Evolutionary conservation across 768 basidiomycete genomes (phyloP).

Genomic region (Myochromella boudieri): DNA sequence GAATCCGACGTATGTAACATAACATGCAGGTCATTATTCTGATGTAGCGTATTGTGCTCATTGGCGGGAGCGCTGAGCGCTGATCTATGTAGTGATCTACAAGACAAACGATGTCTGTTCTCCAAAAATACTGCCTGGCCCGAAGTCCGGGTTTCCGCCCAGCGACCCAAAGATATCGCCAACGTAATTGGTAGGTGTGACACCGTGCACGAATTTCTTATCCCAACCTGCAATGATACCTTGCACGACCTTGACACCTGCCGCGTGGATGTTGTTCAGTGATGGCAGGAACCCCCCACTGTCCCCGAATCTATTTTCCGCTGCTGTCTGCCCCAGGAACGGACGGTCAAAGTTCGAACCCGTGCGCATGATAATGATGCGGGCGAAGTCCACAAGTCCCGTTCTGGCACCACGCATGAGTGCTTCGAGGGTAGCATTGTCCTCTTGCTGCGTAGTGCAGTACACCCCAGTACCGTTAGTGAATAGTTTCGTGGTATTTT

Average conservation of each 20-base stretch:
- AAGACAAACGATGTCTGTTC: not conserved
- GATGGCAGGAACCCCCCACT: slow-evolving; percentile 4
- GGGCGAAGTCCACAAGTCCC: slow-evolving; percentile 10
- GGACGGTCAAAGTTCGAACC: slow-evolving; percentile 12
- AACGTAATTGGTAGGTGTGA: slow-evolving; percentile 1
- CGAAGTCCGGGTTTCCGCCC: not conserved
- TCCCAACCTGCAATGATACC: slow-evolving; percentile 4
- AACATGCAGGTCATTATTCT: too few species aligned
- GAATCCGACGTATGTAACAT: too few species aligned
- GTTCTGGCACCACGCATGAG: slow-evolving; percentile 9
- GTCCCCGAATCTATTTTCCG: slow-evolving; percentile 7
- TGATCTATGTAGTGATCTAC: not conserved
- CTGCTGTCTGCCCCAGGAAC: slow-evolving; percentile 9
- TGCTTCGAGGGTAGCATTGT: slow-evolving; percentile 11
- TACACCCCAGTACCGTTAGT: slow-evolving; percentile 12
- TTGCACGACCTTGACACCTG: slow-evolving; percentile 5
- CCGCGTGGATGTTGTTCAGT: not conserved
- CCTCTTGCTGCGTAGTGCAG: slow-evolving; percentile 14
- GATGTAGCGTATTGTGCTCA: too few species aligned
- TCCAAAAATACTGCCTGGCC: slow-evolving; percentile 1
- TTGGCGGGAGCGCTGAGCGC: not conserved
- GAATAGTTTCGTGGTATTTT: slow-evolving; percentile 10
- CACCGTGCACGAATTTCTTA: not conserved
- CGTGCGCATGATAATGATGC: slow-evolving; percentile 12
- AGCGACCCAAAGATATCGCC: slow-evolving; percentile 5